Percentiles rank a stretch among this genome's conserved stretches.
phyloP scores from a whole-genome alignment of 257 asterid genomes.

The Pogostemon cablin region DNA sequence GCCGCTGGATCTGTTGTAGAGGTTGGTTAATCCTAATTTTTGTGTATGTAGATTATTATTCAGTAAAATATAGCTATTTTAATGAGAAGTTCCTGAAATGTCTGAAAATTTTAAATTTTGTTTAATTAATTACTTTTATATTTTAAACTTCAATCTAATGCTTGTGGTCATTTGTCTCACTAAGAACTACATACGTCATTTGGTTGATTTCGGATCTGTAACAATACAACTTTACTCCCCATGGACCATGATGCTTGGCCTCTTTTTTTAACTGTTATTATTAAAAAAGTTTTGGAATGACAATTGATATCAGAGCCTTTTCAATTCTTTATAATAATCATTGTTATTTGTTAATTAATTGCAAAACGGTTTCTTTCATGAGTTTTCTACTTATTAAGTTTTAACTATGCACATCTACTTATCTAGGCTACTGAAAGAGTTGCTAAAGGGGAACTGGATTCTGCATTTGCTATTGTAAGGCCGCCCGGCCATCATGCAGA shows the following conservation, averaged over 20 bases:
- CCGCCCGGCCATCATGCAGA: conserved; percentile 17
- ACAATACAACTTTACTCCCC: not conserved
- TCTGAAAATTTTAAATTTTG: too few relatives aligned
- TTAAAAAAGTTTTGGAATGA: not conserved
- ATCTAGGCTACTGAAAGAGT: not conserved
- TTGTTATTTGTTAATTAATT: not conserved
- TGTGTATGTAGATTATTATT: not conserved
- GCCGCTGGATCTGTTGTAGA: not conserved
- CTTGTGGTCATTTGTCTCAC: not conserved
- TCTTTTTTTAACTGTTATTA: not conserved
- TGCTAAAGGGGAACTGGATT: conserved; percentile 5
- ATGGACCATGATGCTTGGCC: not conserved
- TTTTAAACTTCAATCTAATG: not conserved
- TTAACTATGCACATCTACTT: not conserved
- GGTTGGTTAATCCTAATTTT: not conserved
- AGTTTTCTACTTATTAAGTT: not conserved
- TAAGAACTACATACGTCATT: not conserved
- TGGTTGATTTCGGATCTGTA: not conserved
- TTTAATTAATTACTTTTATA: too few relatives aligned
- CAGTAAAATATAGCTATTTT: too few relatives aligned
- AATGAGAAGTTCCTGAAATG: too few relatives aligned
- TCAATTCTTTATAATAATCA: not conserved
- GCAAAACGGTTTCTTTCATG: not conserved
- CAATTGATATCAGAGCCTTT: too few relatives aligned
- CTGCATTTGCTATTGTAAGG: conserved; percentile 15